These are phyloP conservation scores for Ensete glaucum DNA, from an alignment of 176 grass and related monocot genomes.

Conservation along the genomic window DNA sequence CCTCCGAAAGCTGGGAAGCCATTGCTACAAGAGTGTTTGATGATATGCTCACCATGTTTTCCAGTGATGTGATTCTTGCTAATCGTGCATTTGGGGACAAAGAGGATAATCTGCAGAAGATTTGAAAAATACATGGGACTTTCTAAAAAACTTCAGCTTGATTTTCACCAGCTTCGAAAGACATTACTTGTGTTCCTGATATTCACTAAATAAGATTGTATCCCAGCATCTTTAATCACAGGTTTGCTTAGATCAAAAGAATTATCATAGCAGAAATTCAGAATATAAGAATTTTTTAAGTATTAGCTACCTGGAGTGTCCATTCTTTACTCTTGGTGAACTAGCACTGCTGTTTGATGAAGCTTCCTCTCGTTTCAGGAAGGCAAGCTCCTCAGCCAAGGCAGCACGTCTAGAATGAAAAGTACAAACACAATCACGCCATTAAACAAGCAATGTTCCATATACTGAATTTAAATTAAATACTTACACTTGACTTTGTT, in stretches of 20 bases:
- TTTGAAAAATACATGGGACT: background rate
- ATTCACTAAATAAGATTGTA: slow-evolving; percentile 6
- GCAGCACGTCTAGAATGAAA: slow-evolving; percentile 59
- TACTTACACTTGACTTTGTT: slow-evolving; percentile 96
- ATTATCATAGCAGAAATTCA: too few relatives aligned
- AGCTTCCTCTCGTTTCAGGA: slow-evolving; percentile 72
- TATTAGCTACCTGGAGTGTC: slow-evolving; percentile 56
- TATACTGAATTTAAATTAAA: slow-evolving; percentile 6
- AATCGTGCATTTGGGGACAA: slow-evolving; percentile 84
- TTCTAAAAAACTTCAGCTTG: background rate
- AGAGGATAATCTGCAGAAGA: slow-evolving; percentile 55
- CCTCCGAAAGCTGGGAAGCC: slow-evolving; percentile 97
- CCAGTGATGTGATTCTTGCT: slow-evolving; percentile 84
- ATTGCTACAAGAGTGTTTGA: slow-evolving; percentile 92
- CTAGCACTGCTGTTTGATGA: slow-evolving; percentile 35
- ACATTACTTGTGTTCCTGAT: background rate
- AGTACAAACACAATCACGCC: background rate
- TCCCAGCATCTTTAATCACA: background rate
- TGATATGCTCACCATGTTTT: slow-evolving; percentile 97
- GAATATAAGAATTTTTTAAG: background rate
- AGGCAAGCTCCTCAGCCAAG: slow-evolving; percentile 82
- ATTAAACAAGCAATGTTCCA: background rate
- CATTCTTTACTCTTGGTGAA: slow-evolving; percentile 69
- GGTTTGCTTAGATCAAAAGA: background rate
- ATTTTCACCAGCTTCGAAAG: background rate